These are phyloP conservation scores for Phytopythium aichiense DNA, from an alignment of 352 stramenopile genomes.

Conservation along the genomic window DNA sequence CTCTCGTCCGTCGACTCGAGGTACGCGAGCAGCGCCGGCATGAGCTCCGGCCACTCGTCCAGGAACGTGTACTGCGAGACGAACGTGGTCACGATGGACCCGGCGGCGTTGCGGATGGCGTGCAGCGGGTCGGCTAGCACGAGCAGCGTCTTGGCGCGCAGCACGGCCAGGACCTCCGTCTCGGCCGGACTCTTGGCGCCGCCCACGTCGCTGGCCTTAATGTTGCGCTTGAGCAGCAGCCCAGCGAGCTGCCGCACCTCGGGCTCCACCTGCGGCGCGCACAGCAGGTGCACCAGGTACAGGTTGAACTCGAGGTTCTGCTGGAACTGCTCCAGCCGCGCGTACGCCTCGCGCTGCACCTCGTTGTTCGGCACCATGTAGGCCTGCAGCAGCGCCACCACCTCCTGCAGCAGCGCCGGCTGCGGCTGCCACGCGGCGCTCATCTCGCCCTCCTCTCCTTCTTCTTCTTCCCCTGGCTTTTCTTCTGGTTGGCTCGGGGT, in stretches of 20 bases:
- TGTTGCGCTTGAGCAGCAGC: slow-evolving; percentile 83
- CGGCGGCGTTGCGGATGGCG: slow-evolving; percentile 75
- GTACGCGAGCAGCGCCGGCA: slow-evolving; percentile 58
- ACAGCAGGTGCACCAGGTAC: slow-evolving; percentile 85
- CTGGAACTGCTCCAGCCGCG: slow-evolving; percentile 84
- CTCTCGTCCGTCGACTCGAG: slow-evolving; percentile 61
- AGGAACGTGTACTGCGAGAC: slow-evolving; percentile 86
- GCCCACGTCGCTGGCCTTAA: slow-evolving; percentile 71
- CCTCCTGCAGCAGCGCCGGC: slow-evolving; percentile 64
- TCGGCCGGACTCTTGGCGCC: slow-evolving; percentile 45
- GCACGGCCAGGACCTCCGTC: slow-evolving; percentile 74
- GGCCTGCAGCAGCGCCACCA: slow-evolving; percentile 72
- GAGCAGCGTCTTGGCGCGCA: slow-evolving; percentile 69
- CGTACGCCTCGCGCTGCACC: slow-evolving; percentile 77
- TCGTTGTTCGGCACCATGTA: slow-evolving; percentile 86
- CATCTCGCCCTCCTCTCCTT: slow-evolving; percentile 9
- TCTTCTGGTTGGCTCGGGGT: neutral
- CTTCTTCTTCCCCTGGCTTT: too few relatives aligned
- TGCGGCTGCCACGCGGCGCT: slow-evolving; percentile 72
- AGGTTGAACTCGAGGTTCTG: slow-evolving; percentile 89
- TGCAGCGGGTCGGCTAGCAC: slow-evolving; percentile 58
- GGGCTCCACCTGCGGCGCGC: slow-evolving; percentile 43
- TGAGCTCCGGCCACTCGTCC: slow-evolving; percentile 87
- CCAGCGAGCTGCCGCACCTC: slow-evolving; percentile 77
- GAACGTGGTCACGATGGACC: slow-evolving; percentile 82